Conservation (phyloP, 2,329 filamentous ascomycete genomes). For the Neopestalotiopsis rosae region DNA sequence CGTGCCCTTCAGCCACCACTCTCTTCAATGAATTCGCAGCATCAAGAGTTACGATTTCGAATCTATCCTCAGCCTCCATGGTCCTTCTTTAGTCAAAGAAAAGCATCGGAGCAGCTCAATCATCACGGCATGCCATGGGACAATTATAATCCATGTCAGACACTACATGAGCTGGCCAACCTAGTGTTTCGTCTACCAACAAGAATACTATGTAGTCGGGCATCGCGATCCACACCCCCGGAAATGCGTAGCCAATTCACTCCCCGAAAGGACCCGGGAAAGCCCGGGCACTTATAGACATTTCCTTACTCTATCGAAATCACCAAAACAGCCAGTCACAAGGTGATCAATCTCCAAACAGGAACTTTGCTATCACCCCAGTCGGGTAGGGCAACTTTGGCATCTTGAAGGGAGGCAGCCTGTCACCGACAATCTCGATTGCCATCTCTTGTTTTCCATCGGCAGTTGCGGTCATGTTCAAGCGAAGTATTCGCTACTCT, state of each 20-base stretch:
- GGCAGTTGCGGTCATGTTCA: not conserved
- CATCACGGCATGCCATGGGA: not conserved
- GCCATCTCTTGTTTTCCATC: not conserved
- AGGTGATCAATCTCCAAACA: not conserved
- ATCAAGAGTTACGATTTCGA: not conserved
- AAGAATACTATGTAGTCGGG: not conserved
- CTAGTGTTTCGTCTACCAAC: not conserved
- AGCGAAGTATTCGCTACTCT: not conserved
- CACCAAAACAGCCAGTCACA: not conserved
- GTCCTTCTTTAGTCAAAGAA: not conserved
- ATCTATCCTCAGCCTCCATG: not conserved
- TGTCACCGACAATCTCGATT: not conserved
- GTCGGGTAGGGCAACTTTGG: not conserved
- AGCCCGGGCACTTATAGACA: not conserved
- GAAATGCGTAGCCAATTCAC: not conserved
- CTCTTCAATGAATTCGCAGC: not conserved
- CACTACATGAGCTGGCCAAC: not conserved
- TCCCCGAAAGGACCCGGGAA: not conserved
- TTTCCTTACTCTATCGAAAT: conserved; percentile 1
- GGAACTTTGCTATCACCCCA: not conserved
- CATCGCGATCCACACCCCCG: conserved; percentile 1
- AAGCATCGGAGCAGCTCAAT: not conserved
- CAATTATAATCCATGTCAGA: not conserved
- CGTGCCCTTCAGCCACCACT: not conserved
- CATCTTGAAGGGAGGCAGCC: not conserved